Percentiles rank a stretch among this genome's conserved stretches.
Evolutionary conservation across 2,329 filamentous ascomycete genomes (phyloP).

Genomic region (Aspergillus persii): DNA sequence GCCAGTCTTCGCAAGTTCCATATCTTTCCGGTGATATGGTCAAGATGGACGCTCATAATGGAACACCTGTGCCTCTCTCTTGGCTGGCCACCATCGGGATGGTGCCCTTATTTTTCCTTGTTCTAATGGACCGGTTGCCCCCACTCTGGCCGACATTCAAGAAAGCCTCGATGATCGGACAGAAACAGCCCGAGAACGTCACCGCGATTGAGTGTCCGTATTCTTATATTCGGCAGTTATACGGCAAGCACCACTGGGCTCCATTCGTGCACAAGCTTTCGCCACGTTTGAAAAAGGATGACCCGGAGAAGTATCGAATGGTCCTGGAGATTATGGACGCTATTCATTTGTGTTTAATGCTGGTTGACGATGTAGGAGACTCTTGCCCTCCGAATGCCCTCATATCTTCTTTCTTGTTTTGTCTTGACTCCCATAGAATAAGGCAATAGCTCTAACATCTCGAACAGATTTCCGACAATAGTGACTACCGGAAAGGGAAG

Average conservation of each 20-base stretch:
- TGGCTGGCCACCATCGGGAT: constrained; percentile 7
- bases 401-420: background rate
- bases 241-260: constrained; percentile 22
- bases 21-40: background rate
- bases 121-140: constrained; percentile 11
- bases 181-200: constrained; percentile 11
- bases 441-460: background rate
- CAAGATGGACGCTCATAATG: constrained; percentile 4
- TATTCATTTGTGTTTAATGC: constrained; percentile 23
- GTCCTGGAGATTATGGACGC: constrained; percentile 25
- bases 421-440: too few species aligned
- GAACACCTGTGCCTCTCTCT: constrained; percentile 8
- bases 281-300: constrained; percentile 12
- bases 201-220: constrained; percentile 22
- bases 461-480: constrained; percentile 20
- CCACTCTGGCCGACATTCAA: constrained; percentile 14
- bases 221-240: constrained; percentile 18
- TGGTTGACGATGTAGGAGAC: constrained; percentile 22
- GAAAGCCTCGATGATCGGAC: constrained; percentile 16
- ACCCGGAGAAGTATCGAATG: constrained; percentile 17
- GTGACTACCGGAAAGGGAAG: constrained; percentile 21
- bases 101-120: constrained; percentile 5
- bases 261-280: constrained; percentile 22
- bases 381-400: background rate
- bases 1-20: background rate